Conservation (phyloP, 2,329 filamentous ascomycete species). For the Neonectria coccinea region DNA sequence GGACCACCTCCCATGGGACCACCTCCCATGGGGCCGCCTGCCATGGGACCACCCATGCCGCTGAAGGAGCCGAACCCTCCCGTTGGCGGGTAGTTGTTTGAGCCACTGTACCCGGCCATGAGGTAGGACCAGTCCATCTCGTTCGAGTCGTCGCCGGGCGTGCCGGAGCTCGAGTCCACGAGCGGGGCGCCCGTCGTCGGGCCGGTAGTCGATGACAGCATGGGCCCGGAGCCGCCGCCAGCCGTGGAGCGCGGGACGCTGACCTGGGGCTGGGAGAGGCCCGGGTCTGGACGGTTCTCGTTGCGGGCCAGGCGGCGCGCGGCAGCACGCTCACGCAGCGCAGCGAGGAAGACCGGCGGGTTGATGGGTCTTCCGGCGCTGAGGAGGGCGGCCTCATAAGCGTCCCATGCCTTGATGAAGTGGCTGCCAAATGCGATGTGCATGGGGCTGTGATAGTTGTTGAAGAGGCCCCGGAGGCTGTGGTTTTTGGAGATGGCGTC, state of each 20-base stretch:
- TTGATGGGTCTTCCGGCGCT: constrained; percentile 57
- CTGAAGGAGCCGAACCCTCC: constrained; percentile 47
- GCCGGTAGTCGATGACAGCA: constrained; percentile 49
- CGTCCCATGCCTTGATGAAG: constrained; percentile 73
- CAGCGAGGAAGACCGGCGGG: constrained; percentile 60
- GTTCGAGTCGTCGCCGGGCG: constrained; percentile 46
- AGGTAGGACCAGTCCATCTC: constrained; percentile 64
- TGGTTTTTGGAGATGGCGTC: constrained; percentile 67
- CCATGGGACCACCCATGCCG: constrained; percentile 34
- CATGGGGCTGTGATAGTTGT: constrained; percentile 65
- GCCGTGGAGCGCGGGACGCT: constrained; percentile 39
- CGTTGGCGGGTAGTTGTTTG: constrained; percentile 46
- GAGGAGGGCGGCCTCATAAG: constrained; percentile 61
- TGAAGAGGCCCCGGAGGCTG: constrained; percentile 61
- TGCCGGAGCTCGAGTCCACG: constrained; percentile 34
- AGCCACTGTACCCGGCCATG: constrained; percentile 56
- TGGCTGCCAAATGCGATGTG: constrained; percentile 68
- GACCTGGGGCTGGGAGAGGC: constrained; percentile 40
- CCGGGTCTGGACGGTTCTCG: constrained; percentile 45
- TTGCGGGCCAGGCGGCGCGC: constrained; percentile 48
- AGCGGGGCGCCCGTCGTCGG: constrained; percentile 28
- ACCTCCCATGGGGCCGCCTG: constrained; percentile 6
- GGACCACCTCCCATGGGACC: constrained; percentile 21
- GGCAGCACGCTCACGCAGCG: constrained; percentile 60
- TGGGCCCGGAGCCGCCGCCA: constrained; percentile 46